Conservation (phyloP, 305 asterid genomes). For the Euphrasia arctica region DNA sequence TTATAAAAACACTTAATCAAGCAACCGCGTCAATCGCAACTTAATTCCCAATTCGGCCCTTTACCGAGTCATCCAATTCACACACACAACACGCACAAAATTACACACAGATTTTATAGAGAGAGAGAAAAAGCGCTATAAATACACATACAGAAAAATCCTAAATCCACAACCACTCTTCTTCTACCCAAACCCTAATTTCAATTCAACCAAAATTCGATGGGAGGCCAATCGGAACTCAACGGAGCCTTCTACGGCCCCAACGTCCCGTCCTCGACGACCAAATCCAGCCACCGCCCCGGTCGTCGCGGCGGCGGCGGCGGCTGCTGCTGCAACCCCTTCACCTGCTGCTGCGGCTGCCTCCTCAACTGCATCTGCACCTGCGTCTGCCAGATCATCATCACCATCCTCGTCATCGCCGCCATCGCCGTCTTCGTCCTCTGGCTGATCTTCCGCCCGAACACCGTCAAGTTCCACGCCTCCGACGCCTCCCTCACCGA, state of each 20-base stretch:
- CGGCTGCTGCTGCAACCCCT: conserved; percentile 60
- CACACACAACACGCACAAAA: conserved; percentile 8
- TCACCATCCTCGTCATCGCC: conserved; percentile 43
- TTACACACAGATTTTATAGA: not conserved
- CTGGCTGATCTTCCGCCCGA: conserved; percentile 80
- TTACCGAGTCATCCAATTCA: conserved; percentile 28
- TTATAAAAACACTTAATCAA: not conserved
- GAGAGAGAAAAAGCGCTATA: not conserved
- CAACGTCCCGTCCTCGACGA: conserved; percentile 41
- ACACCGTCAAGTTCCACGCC: conserved; percentile 52
- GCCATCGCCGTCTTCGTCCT: conserved; percentile 36
- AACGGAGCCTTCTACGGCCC: conserved; percentile 94
- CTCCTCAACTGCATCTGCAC: conserved; percentile 55
- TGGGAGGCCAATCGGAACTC: conserved; percentile 44
- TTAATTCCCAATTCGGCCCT: not conserved
- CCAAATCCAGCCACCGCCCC: conserved; percentile 51
- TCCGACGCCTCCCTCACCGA: conserved; percentile 49
- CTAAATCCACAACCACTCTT: conserved; percentile 16
- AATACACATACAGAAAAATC: conserved; percentile 4
- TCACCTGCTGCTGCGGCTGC: conserved; percentile 65
- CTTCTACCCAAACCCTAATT: not conserved
- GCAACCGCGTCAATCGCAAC: conserved; percentile 14
- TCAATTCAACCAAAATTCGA: conserved; percentile 14
- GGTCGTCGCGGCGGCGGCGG: conserved; percentile 55
- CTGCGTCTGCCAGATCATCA: conserved; percentile 64